Evolutionary conservation across 1,284 basidiomycete species (phyloP).

Genomic region (Austroboletus novae-zelandiae): DNA sequence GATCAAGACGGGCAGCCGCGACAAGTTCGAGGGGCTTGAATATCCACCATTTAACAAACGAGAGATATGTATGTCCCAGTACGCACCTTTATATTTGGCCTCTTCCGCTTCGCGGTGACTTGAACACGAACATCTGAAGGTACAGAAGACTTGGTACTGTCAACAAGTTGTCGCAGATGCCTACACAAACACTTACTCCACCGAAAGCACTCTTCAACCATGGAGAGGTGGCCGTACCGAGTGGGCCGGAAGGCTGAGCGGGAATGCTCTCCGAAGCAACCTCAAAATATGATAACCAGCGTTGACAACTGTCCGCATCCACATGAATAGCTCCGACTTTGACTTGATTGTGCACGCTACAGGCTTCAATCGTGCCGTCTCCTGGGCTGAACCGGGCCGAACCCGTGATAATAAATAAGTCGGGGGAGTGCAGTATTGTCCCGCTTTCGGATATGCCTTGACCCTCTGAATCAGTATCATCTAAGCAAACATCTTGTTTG

Average conservation of each 20-base stretch:
- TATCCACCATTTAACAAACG: conserved; percentile 5
- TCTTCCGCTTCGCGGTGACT: conserved; percentile 14
- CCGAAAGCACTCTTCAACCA: conserved; percentile 33
- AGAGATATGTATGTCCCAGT: neutral
- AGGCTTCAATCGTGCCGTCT: conserved; percentile 50
- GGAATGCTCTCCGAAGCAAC: conserved; percentile 9
- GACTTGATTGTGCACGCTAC: conserved; percentile 51
- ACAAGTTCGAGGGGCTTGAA: conserved; percentile 23
- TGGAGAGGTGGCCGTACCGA: conserved; percentile 16
- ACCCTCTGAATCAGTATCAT: conserved; percentile 4
- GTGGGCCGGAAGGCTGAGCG: conserved; percentile 17
- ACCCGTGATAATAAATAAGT: conserved; percentile 42
- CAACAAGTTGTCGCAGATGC: conserved; percentile 1
- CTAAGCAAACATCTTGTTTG: neutral
- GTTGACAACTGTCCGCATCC: conserved; percentile 41
- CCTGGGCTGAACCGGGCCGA: conserved; percentile 60
- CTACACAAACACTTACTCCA: conserved; percentile 19
- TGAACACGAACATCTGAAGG: conserved; percentile 13
- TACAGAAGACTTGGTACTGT: conserved; percentile 19
- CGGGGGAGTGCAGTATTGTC: conserved; percentile 45
- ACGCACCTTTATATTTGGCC: conserved; percentile 15
- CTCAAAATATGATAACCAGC: conserved; percentile 20
- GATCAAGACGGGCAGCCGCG: conserved; percentile 11
- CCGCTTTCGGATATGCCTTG: conserved; percentile 21
- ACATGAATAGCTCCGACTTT: conserved; percentile 47